Evolutionary conservation across 345 rosid species (phyloP), one percentile per base, ranked within the genome.

Genomic region (Aquilaria malaccensis): DNA sequence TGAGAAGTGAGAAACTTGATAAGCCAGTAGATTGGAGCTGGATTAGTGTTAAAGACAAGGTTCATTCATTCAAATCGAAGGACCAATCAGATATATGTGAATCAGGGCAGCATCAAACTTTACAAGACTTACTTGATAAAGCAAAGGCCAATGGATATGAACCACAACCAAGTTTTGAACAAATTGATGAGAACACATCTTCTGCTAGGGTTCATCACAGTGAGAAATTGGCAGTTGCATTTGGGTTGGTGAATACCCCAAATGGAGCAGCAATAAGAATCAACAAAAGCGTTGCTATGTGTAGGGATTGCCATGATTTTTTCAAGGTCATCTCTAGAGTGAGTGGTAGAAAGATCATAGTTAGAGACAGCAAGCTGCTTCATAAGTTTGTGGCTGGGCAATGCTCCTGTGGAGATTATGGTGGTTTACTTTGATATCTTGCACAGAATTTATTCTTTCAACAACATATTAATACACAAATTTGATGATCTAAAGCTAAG

Each of bases 251-350:
- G 71, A 72, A 69, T 43, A 63, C 72, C 2, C 67, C 60, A 9
- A 65, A 48, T 7, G 63, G 43, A 53, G 78, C 77, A 30, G 58
- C 80, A 3, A 50, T 80, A 59, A 50, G 77, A 54, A 67, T 80
- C 12, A 59, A 67, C 22, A 82, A 82, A 78, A 78, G 65, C 55
- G 55, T 56, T 14, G 33, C 45, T 2, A 80, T 82, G 83, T 69
- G 79, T 72, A 75, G 61, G 55, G 78, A 77, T 56, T 76, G 81
- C 73, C 90, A 85, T 66, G 56, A 71, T 72, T 82, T 85, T 61
- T 43, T 78, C 11, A 75, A 80, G 70, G 60, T 60, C 7, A 15
- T 78, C 37, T 78, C 91, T 6, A 32, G 60, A 13, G 31, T 72
- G 14, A 69, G 67, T 48, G 64, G n/a, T 50, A 67, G 80, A 68